Evolutionary conservation across 2,329 filamentous ascomycete species (phyloP).

Genomic region (Incumbomyces delicatus): DNA sequence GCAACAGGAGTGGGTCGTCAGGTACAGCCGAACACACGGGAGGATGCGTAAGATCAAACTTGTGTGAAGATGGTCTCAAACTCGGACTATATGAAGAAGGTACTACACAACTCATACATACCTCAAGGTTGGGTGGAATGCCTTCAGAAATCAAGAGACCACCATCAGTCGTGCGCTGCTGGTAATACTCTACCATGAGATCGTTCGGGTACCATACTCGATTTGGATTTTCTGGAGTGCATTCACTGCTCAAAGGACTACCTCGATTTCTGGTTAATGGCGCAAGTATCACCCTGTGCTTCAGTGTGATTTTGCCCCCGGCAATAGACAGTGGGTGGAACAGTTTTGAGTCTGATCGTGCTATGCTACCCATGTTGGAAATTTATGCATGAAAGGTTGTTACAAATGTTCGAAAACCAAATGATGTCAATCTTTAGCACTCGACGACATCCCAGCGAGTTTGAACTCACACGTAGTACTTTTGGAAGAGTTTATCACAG

Average conservation of each 20-base stretch:
- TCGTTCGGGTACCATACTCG: slow-evolving; percentile 33
- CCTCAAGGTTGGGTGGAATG: slow-evolving; percentile 12
- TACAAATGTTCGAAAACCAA: too few species aligned
- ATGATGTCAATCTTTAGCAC: too few species aligned
- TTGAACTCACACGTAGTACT: too few species aligned
- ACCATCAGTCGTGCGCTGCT: slow-evolving; percentile 28
- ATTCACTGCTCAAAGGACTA: slow-evolving; percentile 29
- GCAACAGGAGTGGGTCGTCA: not conserved
- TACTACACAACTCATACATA: not conserved
- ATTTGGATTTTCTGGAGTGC: slow-evolving; percentile 25
- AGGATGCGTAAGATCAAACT: too few species aligned
- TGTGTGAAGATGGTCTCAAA: too few species aligned
- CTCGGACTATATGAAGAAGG: too few species aligned
- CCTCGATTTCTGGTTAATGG: slow-evolving; percentile 46
- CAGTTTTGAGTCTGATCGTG: slow-evolving; percentile 27
- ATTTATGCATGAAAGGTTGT: too few species aligned
- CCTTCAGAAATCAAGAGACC: slow-evolving; percentile 27
- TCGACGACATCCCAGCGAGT: too few species aligned
- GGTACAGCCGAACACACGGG: not conserved
- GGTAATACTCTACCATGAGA: slow-evolving; percentile 32
- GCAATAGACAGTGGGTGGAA: slow-evolving; percentile 38
- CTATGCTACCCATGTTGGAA: too few species aligned
- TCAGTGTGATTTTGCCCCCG: slow-evolving; percentile 28
- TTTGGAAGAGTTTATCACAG: too few species aligned
- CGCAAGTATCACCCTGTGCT: slow-evolving; percentile 43